phyloP scores from a whole-genome alignment of 305 asterid genomes.

The Stenogyne calaminthoides region DNA sequence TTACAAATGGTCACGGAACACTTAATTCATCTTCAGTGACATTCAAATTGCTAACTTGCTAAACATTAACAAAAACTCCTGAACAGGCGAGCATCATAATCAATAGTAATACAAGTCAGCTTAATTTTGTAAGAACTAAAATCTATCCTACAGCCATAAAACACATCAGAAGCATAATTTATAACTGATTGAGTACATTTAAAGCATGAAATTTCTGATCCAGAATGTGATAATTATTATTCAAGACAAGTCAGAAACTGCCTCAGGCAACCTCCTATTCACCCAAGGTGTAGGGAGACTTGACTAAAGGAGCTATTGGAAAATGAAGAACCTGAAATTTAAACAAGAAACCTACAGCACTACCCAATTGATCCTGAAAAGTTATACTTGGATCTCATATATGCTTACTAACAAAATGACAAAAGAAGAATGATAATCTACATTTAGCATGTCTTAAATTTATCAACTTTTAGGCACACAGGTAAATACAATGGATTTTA shows the following conservation, averaged over 20 bases:
- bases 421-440: background rate
- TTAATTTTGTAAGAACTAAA: background rate
- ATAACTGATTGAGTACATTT: background rate
- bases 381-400: background rate
- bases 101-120: background rate
- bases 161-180: background rate
- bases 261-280: background rate
- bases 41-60: background rate
- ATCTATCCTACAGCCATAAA: background rate
- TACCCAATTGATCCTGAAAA: background rate
- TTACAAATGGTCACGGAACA: background rate
- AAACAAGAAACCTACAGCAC: background rate
- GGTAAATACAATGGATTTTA: background rate
- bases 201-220: background rate
- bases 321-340: background rate
- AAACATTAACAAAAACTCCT: background rate
- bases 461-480: background rate
- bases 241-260: background rate
- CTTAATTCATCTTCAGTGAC: background rate
- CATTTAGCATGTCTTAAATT: background rate
- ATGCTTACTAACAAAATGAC: background rate
- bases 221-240: background rate
- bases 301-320: background rate
- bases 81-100: background rate
- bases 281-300: background rate